Evolutionary conservation across 2,329 filamentous ascomycete genomes (phyloP).

Genomic region (Trichophyton benhamiae): DNA sequence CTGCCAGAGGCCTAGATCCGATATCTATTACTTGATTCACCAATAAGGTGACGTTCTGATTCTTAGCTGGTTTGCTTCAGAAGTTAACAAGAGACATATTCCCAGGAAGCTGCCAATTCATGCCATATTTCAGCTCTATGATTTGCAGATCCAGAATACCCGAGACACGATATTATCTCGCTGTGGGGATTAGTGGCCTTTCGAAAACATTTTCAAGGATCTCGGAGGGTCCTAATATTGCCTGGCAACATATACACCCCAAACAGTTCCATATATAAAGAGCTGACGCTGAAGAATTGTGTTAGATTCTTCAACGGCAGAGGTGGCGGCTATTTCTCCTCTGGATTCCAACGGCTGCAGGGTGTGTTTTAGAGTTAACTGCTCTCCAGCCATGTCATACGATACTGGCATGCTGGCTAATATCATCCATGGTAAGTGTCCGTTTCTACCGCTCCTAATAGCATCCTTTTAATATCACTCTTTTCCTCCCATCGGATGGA

Average conservation of each 20-base stretch:
- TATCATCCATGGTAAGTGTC: not conserved
- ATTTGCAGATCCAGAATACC: too few species aligned
- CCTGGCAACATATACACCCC: not conserved
- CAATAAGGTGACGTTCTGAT: too few species aligned
- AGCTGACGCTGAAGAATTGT: not conserved
- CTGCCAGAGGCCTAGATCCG: too few species aligned
- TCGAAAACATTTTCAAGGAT: not conserved
- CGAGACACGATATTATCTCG: not conserved
- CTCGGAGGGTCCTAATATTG: not conserved
- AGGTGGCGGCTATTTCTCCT: not conserved
- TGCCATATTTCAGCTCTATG: too few species aligned
- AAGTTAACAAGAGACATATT: too few species aligned
- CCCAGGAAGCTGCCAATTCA: too few species aligned
- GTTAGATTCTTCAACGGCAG: not conserved
- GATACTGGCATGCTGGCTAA: not conserved
- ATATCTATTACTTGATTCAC: too few species aligned
- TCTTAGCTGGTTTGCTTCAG: too few species aligned
- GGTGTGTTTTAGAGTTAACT: not conserved
- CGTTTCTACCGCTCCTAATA: not conserved
- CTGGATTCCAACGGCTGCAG: not conserved
- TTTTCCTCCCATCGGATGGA: not conserved
- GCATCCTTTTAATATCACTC: not conserved
- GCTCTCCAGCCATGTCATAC: conserved; percentile 3
- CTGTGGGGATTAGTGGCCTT: conserved; percentile 4
- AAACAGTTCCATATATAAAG: not conserved